phyloP scores from a whole-genome alignment of 2,329 filamentous ascomycete genomes.

The Aspergillus glaucus region DNA sequence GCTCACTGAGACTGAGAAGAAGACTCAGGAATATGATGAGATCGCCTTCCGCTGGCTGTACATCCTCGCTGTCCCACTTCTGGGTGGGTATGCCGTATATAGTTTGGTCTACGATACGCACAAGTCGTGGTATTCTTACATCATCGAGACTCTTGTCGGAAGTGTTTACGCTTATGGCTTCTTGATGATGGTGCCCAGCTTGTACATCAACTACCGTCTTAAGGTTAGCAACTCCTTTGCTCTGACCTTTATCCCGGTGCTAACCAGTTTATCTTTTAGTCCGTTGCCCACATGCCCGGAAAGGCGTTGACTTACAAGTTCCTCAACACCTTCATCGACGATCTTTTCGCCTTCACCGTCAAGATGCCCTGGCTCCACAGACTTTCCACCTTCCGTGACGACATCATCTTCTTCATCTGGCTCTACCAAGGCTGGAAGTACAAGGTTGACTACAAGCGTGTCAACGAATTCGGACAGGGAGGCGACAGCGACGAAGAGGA shows the following conservation, averaged over 20 bases:
- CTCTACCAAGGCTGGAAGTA: conserved; percentile 92
- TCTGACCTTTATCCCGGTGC: background rate
- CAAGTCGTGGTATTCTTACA: conserved; percentile 97
- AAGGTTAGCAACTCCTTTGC: conserved; percentile 50
- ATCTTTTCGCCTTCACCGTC: conserved; percentile 97
- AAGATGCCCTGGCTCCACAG: conserved; percentile 97
- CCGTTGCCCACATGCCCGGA: conserved; percentile 90
- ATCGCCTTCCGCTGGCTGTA: conserved; percentile 98
- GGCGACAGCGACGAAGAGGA: conserved; percentile 76
- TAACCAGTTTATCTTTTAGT: conserved; percentile 30
- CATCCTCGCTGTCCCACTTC: conserved; percentile 78
- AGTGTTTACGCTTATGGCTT: conserved; percentile 98
- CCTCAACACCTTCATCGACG: conserved; percentile 97
- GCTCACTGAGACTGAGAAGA: conserved; percentile 88
- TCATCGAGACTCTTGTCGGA: conserved; percentile 90
- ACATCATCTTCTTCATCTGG: conserved; percentile 97
- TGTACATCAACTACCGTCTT: conserved; percentile 98
- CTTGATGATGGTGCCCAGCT: conserved; percentile 94
- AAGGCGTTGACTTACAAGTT: conserved; percentile 99
- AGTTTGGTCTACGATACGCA: conserved; percentile 87
- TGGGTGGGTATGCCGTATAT: conserved; percentile 85
- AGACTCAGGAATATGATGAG: conserved; percentile 97
- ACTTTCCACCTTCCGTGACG: conserved; percentile 84
- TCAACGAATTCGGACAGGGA: conserved; percentile 97
- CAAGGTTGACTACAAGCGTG: conserved; percentile 79